Percentiles rank a stretch among this genome's conserved stretches.
These are phyloP conservation scores for Torulaspora gathmanii DNA, from an alignment of 805 yeast genomes.

Conservation along the genomic window DNA sequence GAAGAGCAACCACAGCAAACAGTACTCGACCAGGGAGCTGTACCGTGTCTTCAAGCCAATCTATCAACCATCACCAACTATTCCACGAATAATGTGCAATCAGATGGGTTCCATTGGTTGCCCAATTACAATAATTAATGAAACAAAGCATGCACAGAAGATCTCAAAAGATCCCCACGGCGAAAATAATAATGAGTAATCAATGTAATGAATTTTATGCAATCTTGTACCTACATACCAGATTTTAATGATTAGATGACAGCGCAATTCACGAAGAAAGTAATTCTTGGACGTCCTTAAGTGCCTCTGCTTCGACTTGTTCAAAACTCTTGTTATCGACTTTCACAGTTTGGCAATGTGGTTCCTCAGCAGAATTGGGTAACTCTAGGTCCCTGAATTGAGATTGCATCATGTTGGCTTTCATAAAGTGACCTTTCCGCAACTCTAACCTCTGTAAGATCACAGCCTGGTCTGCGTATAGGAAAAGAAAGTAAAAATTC, in stretches of 20 bases:
- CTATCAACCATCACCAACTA: slow-evolving; percentile 22
- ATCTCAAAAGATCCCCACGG: background rate
- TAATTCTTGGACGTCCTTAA: slow-evolving; percentile 6
- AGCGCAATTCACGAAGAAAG: background rate
- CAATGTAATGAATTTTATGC: background rate
- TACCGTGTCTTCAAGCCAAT: slow-evolving; percentile 18
- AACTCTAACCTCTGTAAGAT: slow-evolving; percentile 54
- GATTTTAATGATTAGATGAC: slow-evolving; percentile 1
- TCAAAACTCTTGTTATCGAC: slow-evolving; percentile 27
- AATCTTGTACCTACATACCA: slow-evolving; percentile 7
- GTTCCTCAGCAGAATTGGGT: slow-evolving; percentile 45
- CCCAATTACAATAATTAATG: slow-evolving; percentile 13
- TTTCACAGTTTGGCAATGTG: slow-evolving; percentile 30
- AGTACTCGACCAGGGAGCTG: slow-evolving; percentile 1
- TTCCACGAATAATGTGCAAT: slow-evolving; percentile 11
- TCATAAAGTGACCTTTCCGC: slow-evolving; percentile 84
- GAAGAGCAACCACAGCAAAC: background rate
- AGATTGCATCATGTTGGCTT: slow-evolving; percentile 72
- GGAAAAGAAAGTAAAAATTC: slow-evolving; percentile 56
- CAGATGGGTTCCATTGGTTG: slow-evolving; percentile 13
- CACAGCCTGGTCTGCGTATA: slow-evolving; percentile 59
- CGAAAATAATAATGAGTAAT: slow-evolving; percentile 4
- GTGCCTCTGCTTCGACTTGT: slow-evolving; percentile 24
- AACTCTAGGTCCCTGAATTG: slow-evolving; percentile 73
- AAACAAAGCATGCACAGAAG: background rate